Evolutionary conservation across 176 grass and related monocot species (phyloP).

Genomic region (Zizania latifolia): DNA sequence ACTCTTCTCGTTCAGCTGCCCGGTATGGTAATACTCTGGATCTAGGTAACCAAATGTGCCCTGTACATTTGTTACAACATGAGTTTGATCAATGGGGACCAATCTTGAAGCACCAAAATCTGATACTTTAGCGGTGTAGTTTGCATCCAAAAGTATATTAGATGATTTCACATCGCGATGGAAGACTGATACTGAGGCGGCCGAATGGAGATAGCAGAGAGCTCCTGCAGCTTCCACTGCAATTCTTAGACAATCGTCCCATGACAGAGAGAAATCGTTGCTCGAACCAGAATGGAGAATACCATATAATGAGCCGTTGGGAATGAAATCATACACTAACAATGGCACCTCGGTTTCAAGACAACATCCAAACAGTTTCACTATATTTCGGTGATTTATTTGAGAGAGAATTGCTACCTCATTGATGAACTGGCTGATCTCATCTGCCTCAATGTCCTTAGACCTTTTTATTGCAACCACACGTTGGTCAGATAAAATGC

Average conservation of each 20-base stretch:
- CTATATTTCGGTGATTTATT: conserved; percentile 3
- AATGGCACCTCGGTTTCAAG: not conserved
- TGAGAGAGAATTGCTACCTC: conserved; percentile 15
- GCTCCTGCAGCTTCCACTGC: conserved; percentile 1
- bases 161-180: conserved; percentile 42
- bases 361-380: conserved; percentile 2
- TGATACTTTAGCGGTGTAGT: conserved; percentile 27
- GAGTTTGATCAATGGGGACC: conserved; percentile 27
- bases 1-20: conserved; percentile 33
- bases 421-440: conserved; percentile 3
- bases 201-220: conserved; percentile 21
- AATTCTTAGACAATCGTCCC: conserved; percentile 27
- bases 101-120: conserved; percentile 42
- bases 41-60: conserved; percentile 36
- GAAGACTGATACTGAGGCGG: conserved; percentile 14
- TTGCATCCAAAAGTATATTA: conserved; percentile 6
- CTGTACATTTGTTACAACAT: conserved; percentile 20
- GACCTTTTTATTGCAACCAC: conserved; percentile 1
- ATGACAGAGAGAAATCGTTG: not conserved
- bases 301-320: conserved; percentile 23
- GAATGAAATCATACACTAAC: conserved; percentile 16
- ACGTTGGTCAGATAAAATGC: conserved; percentile 13
- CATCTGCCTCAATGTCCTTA: not conserved
- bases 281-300: not conserved
- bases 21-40: conserved; percentile 22